These are phyloP conservation scores for Leccinum uliginosum DNA, from an alignment of 768 basidiomycete species.

Conservation along the genomic window DNA sequence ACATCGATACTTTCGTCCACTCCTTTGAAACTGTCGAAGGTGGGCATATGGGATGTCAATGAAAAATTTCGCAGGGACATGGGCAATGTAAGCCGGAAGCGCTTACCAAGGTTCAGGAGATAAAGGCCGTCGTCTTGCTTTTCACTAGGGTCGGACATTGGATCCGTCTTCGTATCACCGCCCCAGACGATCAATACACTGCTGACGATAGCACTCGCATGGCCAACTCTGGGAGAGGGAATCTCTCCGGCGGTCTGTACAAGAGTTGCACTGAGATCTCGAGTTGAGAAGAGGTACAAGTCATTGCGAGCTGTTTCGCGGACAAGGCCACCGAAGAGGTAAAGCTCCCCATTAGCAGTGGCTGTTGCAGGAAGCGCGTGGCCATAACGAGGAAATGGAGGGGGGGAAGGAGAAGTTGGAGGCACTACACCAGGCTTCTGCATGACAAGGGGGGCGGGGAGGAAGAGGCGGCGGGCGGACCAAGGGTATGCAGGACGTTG, in stretches of 20 bases:
- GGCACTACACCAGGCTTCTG: constrained; percentile 60
- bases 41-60: constrained; percentile 2
- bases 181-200: constrained; percentile 98
- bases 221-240: constrained; percentile 90
- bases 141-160: constrained; percentile 55
- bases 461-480: constrained; percentile 68
- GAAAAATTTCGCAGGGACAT: neutral
- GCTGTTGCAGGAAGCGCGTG: constrained; percentile 83
- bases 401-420: constrained; percentile 69
- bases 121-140: constrained; percentile 92
- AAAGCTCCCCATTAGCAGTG: constrained; percentile 82
- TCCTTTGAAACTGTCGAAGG: constrained; percentile 72
- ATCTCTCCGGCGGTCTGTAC: constrained; percentile 86
- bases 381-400: constrained; percentile 95
- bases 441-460: constrained; percentile 63
- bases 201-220: constrained; percentile 92
- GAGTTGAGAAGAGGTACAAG: constrained; percentile 83
- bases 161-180: constrained; percentile 87
- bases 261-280: constrained; percentile 73
- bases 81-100: neutral
- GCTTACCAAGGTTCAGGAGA: constrained; percentile 87
- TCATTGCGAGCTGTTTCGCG: constrained; percentile 88
- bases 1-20: constrained; percentile 85
- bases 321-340: constrained; percentile 95
- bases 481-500: constrained; percentile 74